These are phyloP conservation scores for Thoreauomyces humboldtii DNA, from an alignment of 192 early-diverging fungal species.

Conservation along the genomic window DNA sequence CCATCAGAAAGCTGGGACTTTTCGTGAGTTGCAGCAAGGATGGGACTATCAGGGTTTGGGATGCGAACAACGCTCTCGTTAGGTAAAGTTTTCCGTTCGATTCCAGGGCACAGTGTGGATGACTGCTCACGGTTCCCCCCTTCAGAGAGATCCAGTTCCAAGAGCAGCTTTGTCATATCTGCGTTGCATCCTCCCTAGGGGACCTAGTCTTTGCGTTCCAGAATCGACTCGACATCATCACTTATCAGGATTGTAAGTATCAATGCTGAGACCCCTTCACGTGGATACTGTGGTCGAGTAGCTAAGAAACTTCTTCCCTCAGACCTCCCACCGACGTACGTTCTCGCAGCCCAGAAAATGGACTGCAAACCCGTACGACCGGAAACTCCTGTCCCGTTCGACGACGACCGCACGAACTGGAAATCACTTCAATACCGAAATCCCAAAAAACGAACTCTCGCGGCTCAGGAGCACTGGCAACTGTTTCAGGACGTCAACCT, in stretches of 20 bases:
- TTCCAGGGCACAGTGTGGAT: background rate
- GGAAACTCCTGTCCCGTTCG: slow-evolving; percentile 43
- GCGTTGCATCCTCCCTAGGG: slow-evolving; percentile 31
- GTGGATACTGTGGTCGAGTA: no score
- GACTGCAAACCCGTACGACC: background rate
- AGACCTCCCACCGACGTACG: slow-evolving; percentile 37
- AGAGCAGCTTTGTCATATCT: slow-evolving; percentile 38
- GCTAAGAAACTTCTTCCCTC: no score
- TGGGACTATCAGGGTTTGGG: slow-evolving; percentile 46
- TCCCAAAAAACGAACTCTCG: background rate
- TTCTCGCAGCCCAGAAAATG: slow-evolving; percentile 25
- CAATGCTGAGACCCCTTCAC: slow-evolving; percentile 3
- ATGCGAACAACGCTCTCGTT: slow-evolving; percentile 40
- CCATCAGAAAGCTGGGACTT: slow-evolving; percentile 29
- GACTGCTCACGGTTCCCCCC: background rate
- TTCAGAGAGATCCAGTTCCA: slow-evolving; percentile 51
- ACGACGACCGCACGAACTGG: slow-evolving; percentile 35
- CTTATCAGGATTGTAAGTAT: slow-evolving; percentile 23
- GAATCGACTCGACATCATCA: slow-evolving; percentile 43
- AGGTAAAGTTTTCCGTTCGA: slow-evolving; percentile 34
- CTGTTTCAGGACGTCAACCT: slow-evolving; percentile 28
- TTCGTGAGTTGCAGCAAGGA: slow-evolving; percentile 42
- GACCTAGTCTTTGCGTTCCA: slow-evolving; percentile 46
- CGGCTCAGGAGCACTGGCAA: slow-evolving; percentile 4
- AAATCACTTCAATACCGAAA: slow-evolving; percentile 2